Conservation (phyloP, 345 rosid species). For the Citrus unshiu region DNA sequence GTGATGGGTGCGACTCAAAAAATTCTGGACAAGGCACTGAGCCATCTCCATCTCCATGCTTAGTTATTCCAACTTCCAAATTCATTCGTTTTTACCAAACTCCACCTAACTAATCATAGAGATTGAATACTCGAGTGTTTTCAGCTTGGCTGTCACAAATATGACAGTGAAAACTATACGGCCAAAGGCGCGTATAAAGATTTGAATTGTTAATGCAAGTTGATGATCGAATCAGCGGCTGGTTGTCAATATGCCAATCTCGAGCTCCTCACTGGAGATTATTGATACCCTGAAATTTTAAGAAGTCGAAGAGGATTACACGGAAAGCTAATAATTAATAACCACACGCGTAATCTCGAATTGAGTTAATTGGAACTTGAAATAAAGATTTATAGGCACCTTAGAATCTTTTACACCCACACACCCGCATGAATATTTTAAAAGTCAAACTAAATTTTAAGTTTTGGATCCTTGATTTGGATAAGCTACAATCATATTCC, state of each 20-base stretch:
- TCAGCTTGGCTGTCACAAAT: not conserved
- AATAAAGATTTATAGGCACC: not conserved
- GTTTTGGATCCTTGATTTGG: not conserved
- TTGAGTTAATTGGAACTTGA: not conserved
- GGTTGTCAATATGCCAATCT: not conserved
- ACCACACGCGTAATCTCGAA: too few relatives aligned
- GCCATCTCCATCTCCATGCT: too few relatives aligned
- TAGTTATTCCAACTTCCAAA: too few relatives aligned
- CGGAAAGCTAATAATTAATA: not conserved
- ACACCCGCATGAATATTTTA: not conserved
- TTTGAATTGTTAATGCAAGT: not conserved
- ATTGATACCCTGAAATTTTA: not conserved
- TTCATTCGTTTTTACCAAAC: not conserved
- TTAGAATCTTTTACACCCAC: not conserved
- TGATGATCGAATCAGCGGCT: not conserved
- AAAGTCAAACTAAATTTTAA: not conserved
- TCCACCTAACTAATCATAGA: constrained; percentile 7
- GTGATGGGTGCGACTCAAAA: not conserved
- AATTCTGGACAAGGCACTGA: not conserved
- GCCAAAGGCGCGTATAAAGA: too few relatives aligned
- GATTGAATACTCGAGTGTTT: not conserved
- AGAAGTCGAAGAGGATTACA: constrained; percentile 4
- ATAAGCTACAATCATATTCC: too few relatives aligned
- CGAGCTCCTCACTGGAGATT: not conserved
- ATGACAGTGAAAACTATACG: not conserved